These are phyloP conservation scores for Crataegus laevigata DNA, from an alignment of 306 rosid species.

Conservation along the genomic window DNA sequence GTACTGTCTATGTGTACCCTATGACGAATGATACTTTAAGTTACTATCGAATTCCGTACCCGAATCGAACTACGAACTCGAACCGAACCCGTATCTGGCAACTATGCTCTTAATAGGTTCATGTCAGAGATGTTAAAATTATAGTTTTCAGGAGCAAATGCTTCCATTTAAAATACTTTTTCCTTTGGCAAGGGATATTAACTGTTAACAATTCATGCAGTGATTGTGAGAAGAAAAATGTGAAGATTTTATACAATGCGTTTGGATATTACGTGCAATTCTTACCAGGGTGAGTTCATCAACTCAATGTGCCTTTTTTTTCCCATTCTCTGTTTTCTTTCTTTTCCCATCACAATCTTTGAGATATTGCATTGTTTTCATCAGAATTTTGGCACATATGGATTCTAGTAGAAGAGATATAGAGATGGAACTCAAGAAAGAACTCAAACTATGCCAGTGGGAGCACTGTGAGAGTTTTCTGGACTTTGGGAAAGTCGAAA, in stretches of 20 bases:
- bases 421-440: conserved; percentile 48
- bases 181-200: not conserved
- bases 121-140: not conserved
- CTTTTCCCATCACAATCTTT: not conserved
- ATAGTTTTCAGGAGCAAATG: not conserved
- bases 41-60: no score
- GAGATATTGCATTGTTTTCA: not conserved
- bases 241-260: conserved; percentile 55
- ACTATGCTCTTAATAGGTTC: not conserved
- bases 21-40: no score
- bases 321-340: not conserved
- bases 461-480: conserved; percentile 46
- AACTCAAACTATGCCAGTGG: conserved; percentile 69
- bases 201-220: conserved; percentile 34
- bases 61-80: no score
- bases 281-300: conserved; percentile 65
- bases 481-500: conserved; percentile 53
- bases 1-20: no score
- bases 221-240: conserved; percentile 25
- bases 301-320: not conserved
- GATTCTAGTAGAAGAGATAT: conserved; percentile 43
- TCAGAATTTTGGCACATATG: conserved; percentile 56
- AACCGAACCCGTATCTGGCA: no score
- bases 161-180: not conserved
- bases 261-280: conserved; percentile 83